Percentiles rank a stretch among this genome's conserved stretches.
Conservation (phyloP, 1,284 basidiomycete genomes). For the Microbotryomycetes sp. region DNA sequence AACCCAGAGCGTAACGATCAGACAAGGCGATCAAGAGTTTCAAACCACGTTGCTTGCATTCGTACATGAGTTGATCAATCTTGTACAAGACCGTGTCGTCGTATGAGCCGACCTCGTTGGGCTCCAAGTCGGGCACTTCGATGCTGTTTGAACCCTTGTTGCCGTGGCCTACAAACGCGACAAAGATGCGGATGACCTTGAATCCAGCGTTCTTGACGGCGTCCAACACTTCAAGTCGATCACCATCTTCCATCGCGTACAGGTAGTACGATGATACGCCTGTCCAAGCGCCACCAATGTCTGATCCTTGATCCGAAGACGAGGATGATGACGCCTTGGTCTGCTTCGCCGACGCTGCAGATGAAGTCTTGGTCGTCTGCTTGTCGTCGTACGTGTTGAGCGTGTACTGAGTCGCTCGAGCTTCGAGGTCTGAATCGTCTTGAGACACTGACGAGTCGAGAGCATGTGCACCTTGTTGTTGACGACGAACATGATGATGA, state of each 20-base stretch:
- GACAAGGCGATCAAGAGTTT: conserved; percentile 42
- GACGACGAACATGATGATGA: background rate
- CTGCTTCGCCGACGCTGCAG: background rate
- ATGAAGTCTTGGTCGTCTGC: background rate
- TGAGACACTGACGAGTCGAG: background rate
- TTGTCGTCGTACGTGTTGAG: background rate
- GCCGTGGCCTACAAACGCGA: conserved; percentile 26
- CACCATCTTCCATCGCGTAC: conserved; percentile 27
- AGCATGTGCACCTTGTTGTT: background rate
- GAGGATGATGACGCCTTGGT: background rate
- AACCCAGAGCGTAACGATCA: conserved; percentile 36
- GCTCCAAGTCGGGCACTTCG: conserved; percentile 39
- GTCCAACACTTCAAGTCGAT: conserved; percentile 34
- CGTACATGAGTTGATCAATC: conserved; percentile 47
- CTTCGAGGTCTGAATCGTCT: background rate
- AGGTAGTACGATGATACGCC: conserved; percentile 39
- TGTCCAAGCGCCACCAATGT: conserved; percentile 5
- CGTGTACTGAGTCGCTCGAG: background rate
- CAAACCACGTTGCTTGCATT: conserved; percentile 41
- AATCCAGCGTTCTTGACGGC: conserved; percentile 35
- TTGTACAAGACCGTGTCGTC: conserved; percentile 45
- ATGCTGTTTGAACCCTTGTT: conserved; percentile 35
- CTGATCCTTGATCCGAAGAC: background rate
- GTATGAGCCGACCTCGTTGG: conserved; percentile 43
- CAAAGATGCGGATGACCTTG: conserved; percentile 36